Conservation (phyloP, 2,329 filamentous ascomycete genomes). For the Nigrospora sphaerica region DNA sequence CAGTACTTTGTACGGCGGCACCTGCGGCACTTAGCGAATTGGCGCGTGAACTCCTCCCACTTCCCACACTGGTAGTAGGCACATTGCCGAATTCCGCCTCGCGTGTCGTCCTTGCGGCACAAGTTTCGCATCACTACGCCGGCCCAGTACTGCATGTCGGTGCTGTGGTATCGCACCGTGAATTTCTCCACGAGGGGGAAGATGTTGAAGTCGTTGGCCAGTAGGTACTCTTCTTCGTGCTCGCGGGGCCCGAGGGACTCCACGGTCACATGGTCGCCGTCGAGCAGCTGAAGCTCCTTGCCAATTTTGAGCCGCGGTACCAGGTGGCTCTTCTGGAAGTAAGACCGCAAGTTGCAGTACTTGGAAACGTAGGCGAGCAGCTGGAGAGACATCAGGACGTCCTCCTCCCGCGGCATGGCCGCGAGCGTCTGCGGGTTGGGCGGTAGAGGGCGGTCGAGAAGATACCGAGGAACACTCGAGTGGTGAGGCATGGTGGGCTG, state of each 20-base stretch:
- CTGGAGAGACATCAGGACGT: slow-evolving; percentile 96
- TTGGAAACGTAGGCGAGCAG: slow-evolving; percentile 96
- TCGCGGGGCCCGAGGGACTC: slow-evolving; percentile 31
- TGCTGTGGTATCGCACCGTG: slow-evolving; percentile 87
- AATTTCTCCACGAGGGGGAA: slow-evolving; percentile 98
- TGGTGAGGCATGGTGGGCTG: slow-evolving; percentile 63
- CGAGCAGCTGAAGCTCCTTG: slow-evolving; percentile 72
- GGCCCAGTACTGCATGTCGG: slow-evolving; percentile 99
- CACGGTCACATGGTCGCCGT: slow-evolving; percentile 53
- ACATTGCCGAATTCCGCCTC: slow-evolving; percentile 91
- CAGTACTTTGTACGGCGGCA: slow-evolving; percentile 98
- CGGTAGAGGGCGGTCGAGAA: slow-evolving; percentile 65
- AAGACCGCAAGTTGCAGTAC: slow-evolving; percentile 91
- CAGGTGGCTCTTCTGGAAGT: slow-evolving; percentile 91
- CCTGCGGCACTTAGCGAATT: slow-evolving; percentile 95
- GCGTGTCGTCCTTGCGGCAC: slow-evolving; percentile 92
- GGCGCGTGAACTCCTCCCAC: slow-evolving; percentile 93
- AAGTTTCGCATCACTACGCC: slow-evolving; percentile 98
- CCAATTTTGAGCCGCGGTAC: slow-evolving; percentile 89
- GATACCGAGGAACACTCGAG: slow-evolving; percentile 69
- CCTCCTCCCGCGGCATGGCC: slow-evolving; percentile 92
- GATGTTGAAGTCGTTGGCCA: slow-evolving; percentile 95
- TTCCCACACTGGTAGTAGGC: slow-evolving; percentile 98
- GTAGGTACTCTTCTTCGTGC: slow-evolving; percentile 78
- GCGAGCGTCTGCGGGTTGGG: slow-evolving; percentile 71